Percentiles rank a stretch among this genome's conserved stretches.
Evolutionary conservation across 257 asterid genomes (phyloP).

Genomic region (Fraxinus quadrangulata): DNA sequence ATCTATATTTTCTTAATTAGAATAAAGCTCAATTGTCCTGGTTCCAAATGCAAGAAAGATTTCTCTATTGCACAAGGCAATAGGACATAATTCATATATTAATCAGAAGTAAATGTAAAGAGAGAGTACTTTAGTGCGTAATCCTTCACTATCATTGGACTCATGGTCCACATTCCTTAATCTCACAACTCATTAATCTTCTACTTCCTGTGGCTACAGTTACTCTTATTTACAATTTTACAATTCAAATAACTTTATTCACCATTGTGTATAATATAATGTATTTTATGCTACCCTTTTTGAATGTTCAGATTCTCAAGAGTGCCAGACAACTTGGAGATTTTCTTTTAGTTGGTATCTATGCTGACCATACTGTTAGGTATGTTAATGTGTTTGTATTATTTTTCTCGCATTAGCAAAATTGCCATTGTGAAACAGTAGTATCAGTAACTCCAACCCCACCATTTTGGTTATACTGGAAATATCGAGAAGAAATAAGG

Average conservation of each 20-base stretch:
- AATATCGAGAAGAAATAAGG: constrained; percentile 1
- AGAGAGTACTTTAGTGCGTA: not conserved
- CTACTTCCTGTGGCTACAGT: not conserved
- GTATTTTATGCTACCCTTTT: constrained; percentile 17
- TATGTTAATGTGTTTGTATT: constrained; percentile 26
- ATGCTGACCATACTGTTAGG: constrained; percentile 79
- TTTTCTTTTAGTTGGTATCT: constrained; percentile 91
- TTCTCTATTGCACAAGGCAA: not conserved
- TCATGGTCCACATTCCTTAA: not conserved
- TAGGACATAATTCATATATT: not conserved
- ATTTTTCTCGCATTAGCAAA: constrained; percentile 1
- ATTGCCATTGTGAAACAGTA: constrained; percentile 11
- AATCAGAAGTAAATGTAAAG: constrained; percentile 2
- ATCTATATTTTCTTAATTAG: constrained; percentile 14
- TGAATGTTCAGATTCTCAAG: constrained; percentile 69
- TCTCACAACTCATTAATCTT: not conserved
- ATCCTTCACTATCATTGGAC: not conserved
- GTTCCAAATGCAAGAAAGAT: constrained; percentile 1
- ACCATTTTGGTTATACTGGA: constrained; percentile 7
- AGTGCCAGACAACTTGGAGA: constrained; percentile 85
- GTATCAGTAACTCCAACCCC: constrained; percentile 13
- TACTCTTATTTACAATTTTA: not conserved
- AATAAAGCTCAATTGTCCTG: constrained; percentile 1
- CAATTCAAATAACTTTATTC: not conserved
- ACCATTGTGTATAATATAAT: not conserved